Conservation (phyloP, 2,329 filamentous ascomycete species). For the Ceratocystis huliohia region DNA sequence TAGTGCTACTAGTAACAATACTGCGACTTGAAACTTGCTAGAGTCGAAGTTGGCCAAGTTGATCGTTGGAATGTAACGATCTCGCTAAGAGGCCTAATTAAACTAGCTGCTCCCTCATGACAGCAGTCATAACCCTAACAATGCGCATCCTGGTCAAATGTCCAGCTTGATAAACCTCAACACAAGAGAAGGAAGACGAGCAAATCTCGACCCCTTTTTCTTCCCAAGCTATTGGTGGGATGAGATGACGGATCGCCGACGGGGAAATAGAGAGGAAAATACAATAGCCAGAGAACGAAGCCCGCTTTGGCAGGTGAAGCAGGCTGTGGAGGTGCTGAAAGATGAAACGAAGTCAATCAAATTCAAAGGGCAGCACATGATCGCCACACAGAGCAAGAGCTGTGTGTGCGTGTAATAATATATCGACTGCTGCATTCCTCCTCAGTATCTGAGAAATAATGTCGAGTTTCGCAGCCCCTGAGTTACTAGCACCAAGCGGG, state of each 20-base stretch:
- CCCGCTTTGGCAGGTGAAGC: background rate
- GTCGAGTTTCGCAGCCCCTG: background rate
- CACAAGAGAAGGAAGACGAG: no score
- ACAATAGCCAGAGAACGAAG: no score
- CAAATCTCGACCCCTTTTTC: background rate
- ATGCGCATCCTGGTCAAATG: background rate
- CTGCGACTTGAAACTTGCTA: background rate
- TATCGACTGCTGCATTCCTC: background rate
- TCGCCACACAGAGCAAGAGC: background rate
- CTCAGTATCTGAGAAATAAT: background rate
- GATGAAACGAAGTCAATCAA: slow-evolving; percentile 4
- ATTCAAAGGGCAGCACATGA: background rate
- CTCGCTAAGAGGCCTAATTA: background rate
- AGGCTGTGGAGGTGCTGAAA: background rate
- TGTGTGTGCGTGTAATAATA: background rate
- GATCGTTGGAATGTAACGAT: background rate
- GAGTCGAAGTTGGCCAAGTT: background rate
- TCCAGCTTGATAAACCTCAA: background rate
- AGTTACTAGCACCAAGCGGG: background rate
- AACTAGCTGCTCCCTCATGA: background rate
- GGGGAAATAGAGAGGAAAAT: background rate
- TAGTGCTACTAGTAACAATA: no score
- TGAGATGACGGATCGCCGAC: slow-evolving; percentile 7
- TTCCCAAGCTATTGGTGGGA: background rate
- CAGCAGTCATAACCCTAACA: background rate